Base-by-base conservation (phyloP, 208 protist species). In the Wallacemonas rigidus region DNA sequence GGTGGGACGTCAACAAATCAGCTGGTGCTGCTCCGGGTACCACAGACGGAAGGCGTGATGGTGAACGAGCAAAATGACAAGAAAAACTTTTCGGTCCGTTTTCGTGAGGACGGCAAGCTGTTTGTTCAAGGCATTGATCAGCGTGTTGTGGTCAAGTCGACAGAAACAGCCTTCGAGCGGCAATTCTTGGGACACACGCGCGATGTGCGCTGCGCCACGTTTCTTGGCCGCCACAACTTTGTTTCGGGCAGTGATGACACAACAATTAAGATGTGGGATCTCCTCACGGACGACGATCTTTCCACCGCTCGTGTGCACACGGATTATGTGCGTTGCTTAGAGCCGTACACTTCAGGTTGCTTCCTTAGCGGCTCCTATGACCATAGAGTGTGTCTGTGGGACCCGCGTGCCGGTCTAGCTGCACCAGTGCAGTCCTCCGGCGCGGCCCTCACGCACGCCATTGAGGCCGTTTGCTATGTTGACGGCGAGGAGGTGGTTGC, bases 331-430 rank as follows among this genome's bases (percentile, higher is more conserved):
- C 87, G 91, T 17, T 80, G 69, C 26, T 71, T 96, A 35, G 89
- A 86, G 51, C 75, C 74, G 6, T 91, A 85, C 77, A 78, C 80
- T 7, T 67, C 79, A 17, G 84, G 85, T 39, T 81, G 73, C 44
- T 92, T 96, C 69, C 82, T 93, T 48, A 94, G 88, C 71, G 91
- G 91, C 36, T 94, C 89, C 15, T 96, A 96, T 67, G 91, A 96
- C 70, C 89, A 96, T 67, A 79, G 43, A 3, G 80, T 96, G 35
- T 85, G 89, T 56, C 74, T 96, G 67, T 96, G 91, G 89, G 91
- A 96, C 61, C 80, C 83, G 50, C 82, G 91, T 40, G 77, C 80
- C 1, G 83, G 89, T 5, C 62, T 93, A 45, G 70, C 56, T 9
- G 62, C 76, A 35, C 87, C 91, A 44, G 45, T 93, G 72, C 81